Evolutionary conservation across 345 rosid species (phyloP).

Genomic region (Mercurialis annua): DNA sequence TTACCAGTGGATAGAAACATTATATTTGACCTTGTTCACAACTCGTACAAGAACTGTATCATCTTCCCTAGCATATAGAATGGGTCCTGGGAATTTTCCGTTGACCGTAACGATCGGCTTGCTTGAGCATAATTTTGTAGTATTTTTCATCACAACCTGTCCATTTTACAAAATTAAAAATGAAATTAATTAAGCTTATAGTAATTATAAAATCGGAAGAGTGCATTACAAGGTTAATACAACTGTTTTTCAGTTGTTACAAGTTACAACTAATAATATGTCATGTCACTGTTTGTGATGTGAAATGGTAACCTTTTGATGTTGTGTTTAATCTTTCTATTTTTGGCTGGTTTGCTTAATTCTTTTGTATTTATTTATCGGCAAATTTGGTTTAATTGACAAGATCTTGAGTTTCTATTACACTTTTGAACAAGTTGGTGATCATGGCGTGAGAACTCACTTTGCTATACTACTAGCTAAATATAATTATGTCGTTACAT

Average conservation of each 20-base stretch:
- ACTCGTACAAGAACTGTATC: constrained; percentile 55
- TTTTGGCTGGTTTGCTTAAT: background rate
- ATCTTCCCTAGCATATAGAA: constrained; percentile 49
- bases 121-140: constrained; percentile 35
- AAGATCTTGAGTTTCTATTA: background rate
- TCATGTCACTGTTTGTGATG: background rate
- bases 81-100: constrained; percentile 55
- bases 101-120: constrained; percentile 43
- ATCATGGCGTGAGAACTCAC: too few species aligned
- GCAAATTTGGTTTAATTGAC: background rate
- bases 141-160: constrained; percentile 44
- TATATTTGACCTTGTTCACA: constrained; percentile 53
- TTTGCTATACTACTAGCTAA: too few species aligned
- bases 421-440: too few species aligned
- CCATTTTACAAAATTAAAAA: background rate
- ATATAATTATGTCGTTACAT: too few species aligned
- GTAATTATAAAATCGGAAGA: background rate
- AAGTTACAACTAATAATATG: background rate
- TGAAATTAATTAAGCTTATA: background rate
- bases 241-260: background rate
- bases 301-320: background rate
- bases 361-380: background rate
- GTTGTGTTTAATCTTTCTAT: background rate
- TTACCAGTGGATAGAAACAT: constrained; percentile 66
- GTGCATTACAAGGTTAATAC: background rate